These are phyloP conservation scores for Coemansia sp. DNA, from an alignment of 192 early-diverging fungal genomes.

Conservation along the genomic window DNA sequence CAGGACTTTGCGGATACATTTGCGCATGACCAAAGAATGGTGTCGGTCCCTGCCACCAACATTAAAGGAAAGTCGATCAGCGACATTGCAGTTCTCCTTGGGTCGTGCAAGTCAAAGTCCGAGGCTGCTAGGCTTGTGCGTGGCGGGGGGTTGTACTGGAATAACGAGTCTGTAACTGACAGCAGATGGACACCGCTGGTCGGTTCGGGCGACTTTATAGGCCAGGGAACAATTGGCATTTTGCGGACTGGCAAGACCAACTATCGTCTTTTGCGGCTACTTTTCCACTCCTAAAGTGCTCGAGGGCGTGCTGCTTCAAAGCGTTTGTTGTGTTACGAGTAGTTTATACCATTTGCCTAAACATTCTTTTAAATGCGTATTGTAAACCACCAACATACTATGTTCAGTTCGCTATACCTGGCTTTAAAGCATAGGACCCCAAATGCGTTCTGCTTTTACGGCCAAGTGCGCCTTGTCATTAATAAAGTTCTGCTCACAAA, in stretches of 20 bases:
- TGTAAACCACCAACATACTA: not conserved
- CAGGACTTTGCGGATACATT: slow-evolving; percentile 72
- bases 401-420: not conserved
- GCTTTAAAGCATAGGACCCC: not conserved
- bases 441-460: not conserved
- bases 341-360: not conserved
- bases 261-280: slow-evolving; percentile 58
- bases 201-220: slow-evolving; percentile 56
- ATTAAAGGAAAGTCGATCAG: slow-evolving; percentile 57
- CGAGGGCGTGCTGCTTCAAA: not conserved
- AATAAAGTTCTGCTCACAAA: not conserved
- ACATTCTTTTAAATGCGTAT: not conserved
- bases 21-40: slow-evolving; percentile 61
- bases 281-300: not conserved
- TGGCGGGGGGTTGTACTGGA: slow-evolving; percentile 77
- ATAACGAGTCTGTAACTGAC: slow-evolving; percentile 23
- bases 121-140: slow-evolving; percentile 74
- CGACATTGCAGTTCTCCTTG: slow-evolving; percentile 59
- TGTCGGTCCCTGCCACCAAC: slow-evolving; percentile 32
- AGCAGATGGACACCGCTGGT: slow-evolving; percentile 26
- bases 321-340: not conserved
- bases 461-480: not conserved
- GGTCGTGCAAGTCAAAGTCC: slow-evolving; percentile 67
- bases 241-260: slow-evolving; percentile 79
- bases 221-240: slow-evolving; percentile 60